These are phyloP conservation scores for Boletus subcaerulescens DNA, from an alignment of 768 basidiomycete genomes.

Conservation along the genomic window DNA sequence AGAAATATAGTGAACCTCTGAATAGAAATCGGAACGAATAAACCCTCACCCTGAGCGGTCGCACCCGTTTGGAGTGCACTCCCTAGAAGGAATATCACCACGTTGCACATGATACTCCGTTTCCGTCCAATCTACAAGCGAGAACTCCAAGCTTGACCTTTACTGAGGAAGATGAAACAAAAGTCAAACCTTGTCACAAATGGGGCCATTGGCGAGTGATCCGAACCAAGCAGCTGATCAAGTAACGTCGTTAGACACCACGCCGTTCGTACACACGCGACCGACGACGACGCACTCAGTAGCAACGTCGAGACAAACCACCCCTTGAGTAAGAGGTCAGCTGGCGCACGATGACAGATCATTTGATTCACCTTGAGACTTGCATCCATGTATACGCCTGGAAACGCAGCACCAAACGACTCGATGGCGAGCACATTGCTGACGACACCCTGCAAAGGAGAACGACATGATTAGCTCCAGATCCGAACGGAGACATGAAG, in stretches of 20 bases:
- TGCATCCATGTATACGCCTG: conserved; percentile 28
- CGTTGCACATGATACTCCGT: conserved; percentile 26
- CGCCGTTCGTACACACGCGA: background rate
- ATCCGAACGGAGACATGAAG: background rate
- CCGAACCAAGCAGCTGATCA: conserved; percentile 32
- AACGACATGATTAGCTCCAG: background rate
- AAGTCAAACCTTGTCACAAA: conserved; percentile 29
- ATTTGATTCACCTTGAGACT: conserved; percentile 21
- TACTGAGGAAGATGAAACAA: background rate
- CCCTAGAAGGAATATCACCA: conserved; percentile 29
- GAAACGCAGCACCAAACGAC: conserved; percentile 34
- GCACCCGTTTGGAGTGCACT: conserved; percentile 32
- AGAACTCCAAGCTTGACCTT: background rate
- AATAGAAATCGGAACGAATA: background rate
- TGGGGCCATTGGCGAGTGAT: conserved; percentile 28
- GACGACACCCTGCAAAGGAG: conserved; percentile 26
- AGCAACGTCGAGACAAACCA: conserved; percentile 32
- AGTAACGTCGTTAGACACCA: conserved; percentile 4
- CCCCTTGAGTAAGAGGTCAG: conserved; percentile 19
- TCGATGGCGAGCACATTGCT: conserved; percentile 33
- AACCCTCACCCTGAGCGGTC: conserved; percentile 17
- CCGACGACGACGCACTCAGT: conserved; percentile 18
- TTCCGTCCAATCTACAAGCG: conserved; percentile 26
- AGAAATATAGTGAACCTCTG: background rate
- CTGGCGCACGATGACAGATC: background rate